Conservation (phyloP, 495 filamentous ascomycete genomes). For the Pseudomonodictys pantanalensis region DNA sequence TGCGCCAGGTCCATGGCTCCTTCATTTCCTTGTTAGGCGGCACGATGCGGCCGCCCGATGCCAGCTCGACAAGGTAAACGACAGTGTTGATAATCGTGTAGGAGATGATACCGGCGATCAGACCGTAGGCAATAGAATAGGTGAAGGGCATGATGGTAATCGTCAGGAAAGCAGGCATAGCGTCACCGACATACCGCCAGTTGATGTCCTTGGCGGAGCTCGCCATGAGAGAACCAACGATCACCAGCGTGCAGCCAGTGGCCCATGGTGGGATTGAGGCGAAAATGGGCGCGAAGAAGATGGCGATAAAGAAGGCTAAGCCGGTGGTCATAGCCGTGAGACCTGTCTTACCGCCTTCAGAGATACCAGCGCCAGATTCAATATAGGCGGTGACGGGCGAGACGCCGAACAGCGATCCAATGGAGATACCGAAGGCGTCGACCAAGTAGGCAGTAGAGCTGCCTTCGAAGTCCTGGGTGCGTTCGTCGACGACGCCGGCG, state of each 20-base stretch:
- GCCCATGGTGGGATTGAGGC: conserved; percentile 82
- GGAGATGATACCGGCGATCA: conserved; percentile 73
- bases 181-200: conserved; percentile 76
- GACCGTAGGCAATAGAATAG: conserved; percentile 74
- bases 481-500: conserved; percentile 67
- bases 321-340: conserved; percentile 76
- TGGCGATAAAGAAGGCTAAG: conserved; percentile 76
- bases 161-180: conserved; percentile 75
- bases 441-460: conserved; percentile 74
- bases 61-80: conserved; percentile 62
- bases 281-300: conserved; percentile 86
- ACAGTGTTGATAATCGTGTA: conserved; percentile 67
- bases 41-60: conserved; percentile 63
- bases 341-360: conserved; percentile 76
- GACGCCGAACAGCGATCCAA: conserved; percentile 69
- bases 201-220: conserved; percentile 73
- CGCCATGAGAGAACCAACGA: conserved; percentile 78
- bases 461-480: conserved; percentile 74
- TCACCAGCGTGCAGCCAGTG: conserved; percentile 75
- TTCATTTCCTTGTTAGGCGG: conserved; percentile 69
- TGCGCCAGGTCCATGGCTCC: conserved; percentile 68
- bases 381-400: conserved; percentile 80
- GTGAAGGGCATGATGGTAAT: conserved; percentile 85
- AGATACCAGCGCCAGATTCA: conserved; percentile 79
- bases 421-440: conserved; percentile 72